Evolutionary conservation across 1,139 yeast genomes (phyloP), one percentile per base, ranked within the genome.

Genomic region (Geotrichum klebahnii): DNA sequence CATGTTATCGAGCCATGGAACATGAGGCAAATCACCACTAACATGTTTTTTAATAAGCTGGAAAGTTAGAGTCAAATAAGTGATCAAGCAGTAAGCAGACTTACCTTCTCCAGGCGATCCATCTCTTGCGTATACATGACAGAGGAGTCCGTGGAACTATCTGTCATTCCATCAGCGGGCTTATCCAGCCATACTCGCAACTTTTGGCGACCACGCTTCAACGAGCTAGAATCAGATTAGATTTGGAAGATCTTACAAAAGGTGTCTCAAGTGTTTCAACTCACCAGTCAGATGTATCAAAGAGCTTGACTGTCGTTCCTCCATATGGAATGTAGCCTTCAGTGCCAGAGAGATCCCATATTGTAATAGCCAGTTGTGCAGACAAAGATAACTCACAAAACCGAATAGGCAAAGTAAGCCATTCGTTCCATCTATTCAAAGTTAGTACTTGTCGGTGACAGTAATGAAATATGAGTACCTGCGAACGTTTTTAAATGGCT

Each of bases 1-100:
- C 47, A 86, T 57, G 43, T 78, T 74, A 61, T 88, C 96, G 6
- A 90, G 70, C 97, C 98, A 92, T 36, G 77, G 79, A 1, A 82
- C 71, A 14, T 77, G 68, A 3, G 76, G 69, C 36, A 79, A 72
- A 28, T 84, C 88, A 0, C 92, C 90, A 54, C 79, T 76, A 58
- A 84, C 89, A 61, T 82, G 85, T 44, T 69, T 70, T 54, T 84
- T 82, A 39, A 85, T 69, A 49, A 77, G 70, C 51, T 67, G 34
- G 8, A 41, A 12, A 17, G 42, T 51, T 51, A 44, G 42, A 14
- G 22, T 9, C 31, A 8, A 26, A 2, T 6, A 3, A 22, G 3
- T 14, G 24, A 38, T 6, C 24, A 17, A 23, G 3, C 5, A 3
- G 23, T 9, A 14, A 4, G 19, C 29, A 16, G 6, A 34, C 52